These are phyloP conservation scores for Malbranchea cinnamomea DNA, from an alignment of 2,329 filamentous ascomycete genomes.

Conservation along the genomic window DNA sequence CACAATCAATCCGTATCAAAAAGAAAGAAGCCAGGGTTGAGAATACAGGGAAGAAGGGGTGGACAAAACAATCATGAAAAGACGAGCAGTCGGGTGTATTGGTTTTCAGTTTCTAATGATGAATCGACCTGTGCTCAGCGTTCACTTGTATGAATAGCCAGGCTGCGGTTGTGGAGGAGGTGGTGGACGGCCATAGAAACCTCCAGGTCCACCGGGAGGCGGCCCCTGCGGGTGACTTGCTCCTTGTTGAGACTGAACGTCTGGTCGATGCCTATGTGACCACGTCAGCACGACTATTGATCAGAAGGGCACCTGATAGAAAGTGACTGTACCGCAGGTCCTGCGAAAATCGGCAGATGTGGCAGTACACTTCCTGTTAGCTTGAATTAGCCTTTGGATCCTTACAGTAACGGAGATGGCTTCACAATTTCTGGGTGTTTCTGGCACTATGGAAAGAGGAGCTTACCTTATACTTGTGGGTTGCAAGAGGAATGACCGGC, in stretches of 20 bases:
- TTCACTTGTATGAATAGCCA: too few species aligned
- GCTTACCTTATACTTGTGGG: slow-evolving; percentile 35
- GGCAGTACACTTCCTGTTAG: slow-evolving; percentile 11
- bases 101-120: too few species aligned
- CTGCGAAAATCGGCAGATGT: slow-evolving; percentile 12
- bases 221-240: slow-evolving; percentile 1
- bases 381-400: slow-evolving; percentile 1
- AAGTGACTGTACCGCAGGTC: slow-evolving; percentile 9
- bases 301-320: background rate
- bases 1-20: too few species aligned
- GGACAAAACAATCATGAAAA: too few species aligned
- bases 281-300: background rate
- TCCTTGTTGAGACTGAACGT: slow-evolving; percentile 10
- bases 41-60: too few species aligned
- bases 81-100: too few species aligned
- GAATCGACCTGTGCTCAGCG: too few species aligned
- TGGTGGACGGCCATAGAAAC: too few species aligned
- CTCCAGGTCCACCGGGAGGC: background rate
- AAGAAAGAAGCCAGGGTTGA: too few species aligned
- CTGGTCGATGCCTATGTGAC: slow-evolving; percentile 9
- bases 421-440: background rate
- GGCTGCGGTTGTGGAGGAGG: too few species aligned
- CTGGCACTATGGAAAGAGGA: too few species aligned
- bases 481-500: slow-evolving; percentile 19
- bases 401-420: background rate